Base-by-base conservation (phyloP, 768 basidiomycete genomes). In the Ephemerocybe angulata region DNA sequence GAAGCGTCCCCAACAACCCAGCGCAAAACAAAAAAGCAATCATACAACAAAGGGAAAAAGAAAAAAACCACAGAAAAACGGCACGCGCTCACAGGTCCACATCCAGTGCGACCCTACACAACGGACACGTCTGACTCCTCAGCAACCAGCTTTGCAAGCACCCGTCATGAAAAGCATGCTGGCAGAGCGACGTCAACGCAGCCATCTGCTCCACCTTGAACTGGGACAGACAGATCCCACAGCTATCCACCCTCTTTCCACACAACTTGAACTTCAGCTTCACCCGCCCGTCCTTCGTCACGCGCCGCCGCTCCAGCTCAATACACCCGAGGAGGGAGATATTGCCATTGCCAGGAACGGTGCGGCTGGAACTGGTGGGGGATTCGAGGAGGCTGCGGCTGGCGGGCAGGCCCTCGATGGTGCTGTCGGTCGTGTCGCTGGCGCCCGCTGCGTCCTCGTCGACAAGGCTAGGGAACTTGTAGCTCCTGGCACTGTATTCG, bases 221-320 rank as follows among this genome's bases (percentile, higher is more conserved):
- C 69, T 85, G 85, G 44, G 76, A 78, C 65, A 89, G 70, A 65
- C 90, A 91, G 48, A 90, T 84, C 37, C 84, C 79, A 67, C 90
- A 92, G 62, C 81, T 81, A 58, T 86, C 82, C 30, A 91, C 87
- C 1, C 74, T 62, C 13, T 78, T 72, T 35, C 85, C 89, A 19
- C 88, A 70, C 48, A 90, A 65, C 7, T 76, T 73, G 47, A 90
- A 67, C 71, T 89, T 91, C 42, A 88, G 62, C 72, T 90, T 90
- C 52, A 84, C 75, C 40, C 84, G 84, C 4, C 88, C 88, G 61
- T 87, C 80, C 58, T 73, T 73, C 46, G 80, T 81, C 46, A 76
- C 75, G 22, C 88, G 78, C 50, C 80, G 75, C 21, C 85, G 79
- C 66, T 79, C 71, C 13, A 88, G 72, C 58, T 82, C 80, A 62